A percentile compares a stretch with the other conserved stretches of the same genome.
These are phyloP conservation scores for Fusarium nisikadoi DNA, from an alignment of 2,329 filamentous ascomycete genomes.

Conservation along the genomic window DNA sequence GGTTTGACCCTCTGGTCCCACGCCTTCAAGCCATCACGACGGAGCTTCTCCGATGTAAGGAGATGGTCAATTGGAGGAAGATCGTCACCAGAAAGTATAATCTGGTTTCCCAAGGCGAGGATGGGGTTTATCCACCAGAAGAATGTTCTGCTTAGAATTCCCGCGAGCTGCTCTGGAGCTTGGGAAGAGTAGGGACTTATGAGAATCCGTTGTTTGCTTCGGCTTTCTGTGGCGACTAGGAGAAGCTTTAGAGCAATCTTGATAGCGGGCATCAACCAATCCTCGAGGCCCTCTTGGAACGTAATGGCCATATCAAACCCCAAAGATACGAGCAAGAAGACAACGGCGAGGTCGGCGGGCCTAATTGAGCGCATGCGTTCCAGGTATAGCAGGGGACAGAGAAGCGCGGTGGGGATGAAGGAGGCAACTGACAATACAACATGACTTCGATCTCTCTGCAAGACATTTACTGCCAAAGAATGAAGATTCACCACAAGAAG, in stretches of 20 bases:
- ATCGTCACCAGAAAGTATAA: background rate
- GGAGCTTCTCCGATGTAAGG: background rate
- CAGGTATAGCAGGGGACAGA: background rate
- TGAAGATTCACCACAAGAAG: background rate
- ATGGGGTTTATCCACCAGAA: background rate
- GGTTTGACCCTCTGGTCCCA: background rate
- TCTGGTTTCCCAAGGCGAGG: background rate
- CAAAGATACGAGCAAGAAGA: background rate
- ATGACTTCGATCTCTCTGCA: background rate
- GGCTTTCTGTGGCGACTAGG: background rate
- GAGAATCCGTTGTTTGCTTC: background rate
- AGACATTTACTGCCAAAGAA: fast-evolving
- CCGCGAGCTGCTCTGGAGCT: background rate
- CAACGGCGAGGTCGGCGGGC: background rate
- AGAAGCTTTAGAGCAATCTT: background rate
- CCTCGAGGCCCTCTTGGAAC: background rate
- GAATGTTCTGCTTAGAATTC: background rate
- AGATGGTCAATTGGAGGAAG: background rate
- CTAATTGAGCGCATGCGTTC: background rate
- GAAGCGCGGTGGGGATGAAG: background rate
- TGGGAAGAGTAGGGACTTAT: background rate
- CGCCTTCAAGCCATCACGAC: background rate
- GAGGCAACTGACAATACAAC: background rate
- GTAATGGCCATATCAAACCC: fast-evolving
- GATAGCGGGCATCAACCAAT: fast-evolving